Evolutionary conservation across 345 rosid species (phyloP).

Genomic region (Moringa oleifera): DNA sequence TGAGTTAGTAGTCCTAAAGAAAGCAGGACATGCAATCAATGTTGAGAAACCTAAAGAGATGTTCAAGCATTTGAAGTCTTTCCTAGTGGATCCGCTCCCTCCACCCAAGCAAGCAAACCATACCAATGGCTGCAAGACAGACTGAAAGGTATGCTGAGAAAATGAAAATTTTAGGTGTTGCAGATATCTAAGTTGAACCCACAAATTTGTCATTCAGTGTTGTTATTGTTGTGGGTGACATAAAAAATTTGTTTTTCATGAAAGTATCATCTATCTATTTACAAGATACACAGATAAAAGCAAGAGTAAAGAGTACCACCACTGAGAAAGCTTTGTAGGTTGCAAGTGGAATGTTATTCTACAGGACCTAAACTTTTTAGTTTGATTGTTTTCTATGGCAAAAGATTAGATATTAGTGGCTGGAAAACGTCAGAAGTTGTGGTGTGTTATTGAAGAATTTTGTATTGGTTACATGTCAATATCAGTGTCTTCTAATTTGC

Average conservation of each 20-base stretch:
- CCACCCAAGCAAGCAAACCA: constrained; percentile 22
- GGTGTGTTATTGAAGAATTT: too few relatives aligned
- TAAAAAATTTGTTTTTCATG: neutral
- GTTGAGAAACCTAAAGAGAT: constrained; percentile 67
- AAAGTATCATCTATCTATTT: neutral
- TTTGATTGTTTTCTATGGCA: neutral
- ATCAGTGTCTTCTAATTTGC: too few relatives aligned
- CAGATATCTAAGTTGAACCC: neutral
- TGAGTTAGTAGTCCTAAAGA: constrained; percentile 50
- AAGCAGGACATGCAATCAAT: constrained; percentile 74
- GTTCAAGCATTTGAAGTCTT: constrained; percentile 54
- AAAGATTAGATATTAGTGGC: neutral
- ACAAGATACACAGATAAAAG: neutral
- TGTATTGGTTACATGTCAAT: too few relatives aligned
- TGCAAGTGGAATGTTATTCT: neutral
- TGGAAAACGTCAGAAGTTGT: too few relatives aligned
- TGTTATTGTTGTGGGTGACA: neutral
- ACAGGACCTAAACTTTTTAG: neutral
- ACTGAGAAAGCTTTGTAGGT: neutral
- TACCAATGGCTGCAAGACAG: constrained; percentile 26
- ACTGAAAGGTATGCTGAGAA: constrained; percentile 18
- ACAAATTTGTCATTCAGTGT: neutral
- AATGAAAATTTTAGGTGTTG: neutral
- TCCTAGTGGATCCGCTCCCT: constrained; percentile 42
- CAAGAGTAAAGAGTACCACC: neutral